Evolutionary conservation across 139 green algal genomes (phyloP).

Genomic region (Parachlorella kessleri): DNA sequence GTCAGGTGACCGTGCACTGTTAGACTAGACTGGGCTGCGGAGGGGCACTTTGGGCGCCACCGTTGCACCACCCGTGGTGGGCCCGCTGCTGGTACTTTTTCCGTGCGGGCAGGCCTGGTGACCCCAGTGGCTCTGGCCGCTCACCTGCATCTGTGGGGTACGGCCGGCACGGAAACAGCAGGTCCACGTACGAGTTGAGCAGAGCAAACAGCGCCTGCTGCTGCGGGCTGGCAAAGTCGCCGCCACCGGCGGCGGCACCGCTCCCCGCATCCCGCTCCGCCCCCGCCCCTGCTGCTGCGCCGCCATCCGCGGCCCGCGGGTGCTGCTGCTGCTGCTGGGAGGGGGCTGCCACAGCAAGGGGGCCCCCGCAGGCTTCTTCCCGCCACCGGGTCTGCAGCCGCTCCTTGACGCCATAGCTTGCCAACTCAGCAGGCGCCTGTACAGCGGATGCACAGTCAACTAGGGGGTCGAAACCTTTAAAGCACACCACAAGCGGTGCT

Average conservation of each 20-base stretch:
- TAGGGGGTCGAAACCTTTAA: not conserved
- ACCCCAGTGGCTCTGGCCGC: too few species aligned
- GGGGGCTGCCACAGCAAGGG: too few species aligned
- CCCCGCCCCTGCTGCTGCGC: conserved; percentile 23
- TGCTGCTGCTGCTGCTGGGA: not conserved
- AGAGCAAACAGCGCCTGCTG: conserved; percentile 64
- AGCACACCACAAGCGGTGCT: not conserved
- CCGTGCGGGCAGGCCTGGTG: too few species aligned
- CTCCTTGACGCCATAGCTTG: conserved; percentile 57
- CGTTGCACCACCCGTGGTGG: too few species aligned
- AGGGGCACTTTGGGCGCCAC: too few species aligned
- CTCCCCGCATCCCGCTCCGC: not conserved
- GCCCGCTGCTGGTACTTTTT: too few species aligned
- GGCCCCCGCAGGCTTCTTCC: conserved; percentile 36
- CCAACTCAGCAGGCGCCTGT: conserved; percentile 33
- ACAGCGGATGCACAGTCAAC: not conserved
- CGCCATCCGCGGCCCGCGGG: not conserved
- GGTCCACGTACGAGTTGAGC: conserved; percentile 63
- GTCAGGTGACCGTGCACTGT: too few species aligned
- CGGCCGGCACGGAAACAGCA: conserved; percentile 45
- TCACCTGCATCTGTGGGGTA: conserved; percentile 49
- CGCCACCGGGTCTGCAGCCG: conserved; percentile 60
- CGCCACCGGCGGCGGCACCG: not conserved
- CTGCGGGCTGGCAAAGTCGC: conserved; percentile 43
- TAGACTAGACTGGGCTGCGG: too few species aligned